Evolutionary conservation across 805 yeast genomes (phyloP).

Genomic region (Wickerhamomyces rabaulensis): DNA sequence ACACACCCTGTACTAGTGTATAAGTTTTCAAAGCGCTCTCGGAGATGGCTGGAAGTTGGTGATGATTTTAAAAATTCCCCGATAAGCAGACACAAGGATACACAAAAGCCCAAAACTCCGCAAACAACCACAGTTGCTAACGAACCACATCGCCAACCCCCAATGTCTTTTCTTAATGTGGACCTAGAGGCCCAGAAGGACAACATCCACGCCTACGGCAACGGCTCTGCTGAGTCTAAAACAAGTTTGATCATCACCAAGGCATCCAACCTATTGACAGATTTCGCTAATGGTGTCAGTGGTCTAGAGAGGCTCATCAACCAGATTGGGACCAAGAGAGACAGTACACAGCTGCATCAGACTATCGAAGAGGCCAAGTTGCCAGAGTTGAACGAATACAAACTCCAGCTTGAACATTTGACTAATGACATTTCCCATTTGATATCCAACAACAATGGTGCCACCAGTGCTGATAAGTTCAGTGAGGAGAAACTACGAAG

Average conservation of each 20-base stretch:
- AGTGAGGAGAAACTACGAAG: slow-evolving; percentile 39
- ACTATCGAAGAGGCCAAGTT: slow-evolving; percentile 22
- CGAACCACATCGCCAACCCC: not conserved
- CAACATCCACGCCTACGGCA: not conserved
- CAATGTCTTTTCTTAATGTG: slow-evolving; percentile 24
- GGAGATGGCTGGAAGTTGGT: not conserved
- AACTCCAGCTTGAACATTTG: slow-evolving; percentile 29
- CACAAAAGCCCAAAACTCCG: not conserved
- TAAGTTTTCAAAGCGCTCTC: no score
- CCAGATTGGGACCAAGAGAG: slow-evolving; percentile 46
- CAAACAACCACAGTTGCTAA: not conserved
- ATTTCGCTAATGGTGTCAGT: slow-evolving; percentile 44
- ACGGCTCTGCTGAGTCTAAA: slow-evolving; percentile 11
- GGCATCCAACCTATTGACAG: slow-evolving; percentile 26
- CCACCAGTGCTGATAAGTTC: slow-evolving; percentile 19
- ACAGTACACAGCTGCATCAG: slow-evolving; percentile 29
- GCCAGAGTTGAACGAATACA: slow-evolving; percentile 22
- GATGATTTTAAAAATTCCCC: not conserved
- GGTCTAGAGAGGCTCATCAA: slow-evolving; percentile 43
- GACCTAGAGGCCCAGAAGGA: slow-evolving; percentile 26
- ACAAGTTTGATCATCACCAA: slow-evolving; percentile 18
- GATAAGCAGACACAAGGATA: not conserved
- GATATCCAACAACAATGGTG: slow-evolving; percentile 10
- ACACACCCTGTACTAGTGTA: no score
- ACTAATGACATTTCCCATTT: slow-evolving; percentile 20